Base-by-base conservation (phyloP, 495 filamentous ascomycete species). In the Tetracladium marchalianum region DNA sequence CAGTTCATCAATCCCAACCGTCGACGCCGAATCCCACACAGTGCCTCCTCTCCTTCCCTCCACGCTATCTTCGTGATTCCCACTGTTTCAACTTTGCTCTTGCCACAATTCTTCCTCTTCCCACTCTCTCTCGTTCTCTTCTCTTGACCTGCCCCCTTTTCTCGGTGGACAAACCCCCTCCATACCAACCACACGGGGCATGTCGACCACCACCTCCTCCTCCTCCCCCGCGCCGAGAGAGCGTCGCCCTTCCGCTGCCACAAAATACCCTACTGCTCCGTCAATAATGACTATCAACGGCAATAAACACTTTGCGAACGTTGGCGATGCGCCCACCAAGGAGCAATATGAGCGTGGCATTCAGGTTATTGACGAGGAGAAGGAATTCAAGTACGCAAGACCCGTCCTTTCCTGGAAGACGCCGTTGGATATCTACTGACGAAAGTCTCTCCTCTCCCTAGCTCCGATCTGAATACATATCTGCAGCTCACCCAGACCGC, bases 291-390 rank as follows among this genome's bases (percentile, higher is more conserved):
- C 76, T 16, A 83, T 86, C 72, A 95, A 95, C 66, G 85, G 85
- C 54, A 27, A 27, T 7, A 27, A 27, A 27, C 89, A 95, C 62
- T 90, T 95, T 66, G 86, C 87, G 52, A 68, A 77, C 36, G 76
- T 89, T 62, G 85, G 84, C 64, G 73, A 78, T 45, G 73, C 73
- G 64, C 71, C 76, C 48, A 70, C 70, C 37, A 66, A 72, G 54
- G 77, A 84, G 55, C 71, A 84, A 35, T 96, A 89, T 62, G 84
- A 85, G 60, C 87, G 92, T 76, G 92, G 92, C 41, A 85, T 96
- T 56, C 92, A 98, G 68, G 89, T 97, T 55, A 85, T 98, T 53
- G 86, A 96, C 62, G 90, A 85, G 68, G 79, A 95, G 51, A 96
- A 98, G 65, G 74, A 85, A 55, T 97, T 95, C 78, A 96, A 94